phyloP scores from a whole-genome alignment of 2,329 filamentous ascomycete genomes.

The Paracoccidioides lutzii region DNA sequence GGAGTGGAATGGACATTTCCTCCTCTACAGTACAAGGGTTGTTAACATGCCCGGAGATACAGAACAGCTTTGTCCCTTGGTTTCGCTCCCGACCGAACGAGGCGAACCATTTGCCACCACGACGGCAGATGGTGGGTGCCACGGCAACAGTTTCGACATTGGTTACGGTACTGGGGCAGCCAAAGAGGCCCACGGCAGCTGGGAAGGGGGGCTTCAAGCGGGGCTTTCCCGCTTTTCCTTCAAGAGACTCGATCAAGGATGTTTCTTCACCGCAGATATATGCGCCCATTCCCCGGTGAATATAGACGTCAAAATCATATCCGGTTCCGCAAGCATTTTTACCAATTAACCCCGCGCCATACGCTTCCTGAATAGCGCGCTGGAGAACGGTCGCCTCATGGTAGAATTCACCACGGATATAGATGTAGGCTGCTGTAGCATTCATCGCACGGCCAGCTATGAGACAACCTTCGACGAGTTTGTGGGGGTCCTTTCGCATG shows the following conservation, averaged over 20 bases:
- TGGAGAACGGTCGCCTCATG: slow-evolving; percentile 89
- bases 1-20: slow-evolving; percentile 95
- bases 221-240: slow-evolving; percentile 97
- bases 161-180: slow-evolving; percentile 93
- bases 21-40: slow-evolving; percentile 97
- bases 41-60: slow-evolving; percentile 97
- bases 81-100: slow-evolving; percentile 91
- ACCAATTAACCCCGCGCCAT: slow-evolving; percentile 84
- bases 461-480: slow-evolving; percentile 93
- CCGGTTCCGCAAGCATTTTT: slow-evolving; percentile 96
- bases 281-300: slow-evolving; percentile 92
- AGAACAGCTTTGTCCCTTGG: slow-evolving; percentile 93
- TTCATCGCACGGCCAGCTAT: slow-evolving; percentile 98
- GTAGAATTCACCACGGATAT: slow-evolving; percentile 97
- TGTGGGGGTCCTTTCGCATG: slow-evolving; percentile 99
- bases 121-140: slow-evolving; percentile 85
- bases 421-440: slow-evolving; percentile 95
- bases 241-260: slow-evolving; percentile 91
- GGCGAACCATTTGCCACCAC: slow-evolving; percentile 87
- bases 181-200: slow-evolving; percentile 91
- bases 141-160: slow-evolving; percentile 97
- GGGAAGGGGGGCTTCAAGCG: slow-evolving; percentile 98
- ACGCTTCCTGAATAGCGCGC: slow-evolving; percentile 93
- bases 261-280: slow-evolving; percentile 99
- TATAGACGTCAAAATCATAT: slow-evolving; percentile 94